Evolutionary conservation across 1,284 basidiomycete genomes (phyloP).

Genomic region (Ceratobasidium sp.): DNA sequence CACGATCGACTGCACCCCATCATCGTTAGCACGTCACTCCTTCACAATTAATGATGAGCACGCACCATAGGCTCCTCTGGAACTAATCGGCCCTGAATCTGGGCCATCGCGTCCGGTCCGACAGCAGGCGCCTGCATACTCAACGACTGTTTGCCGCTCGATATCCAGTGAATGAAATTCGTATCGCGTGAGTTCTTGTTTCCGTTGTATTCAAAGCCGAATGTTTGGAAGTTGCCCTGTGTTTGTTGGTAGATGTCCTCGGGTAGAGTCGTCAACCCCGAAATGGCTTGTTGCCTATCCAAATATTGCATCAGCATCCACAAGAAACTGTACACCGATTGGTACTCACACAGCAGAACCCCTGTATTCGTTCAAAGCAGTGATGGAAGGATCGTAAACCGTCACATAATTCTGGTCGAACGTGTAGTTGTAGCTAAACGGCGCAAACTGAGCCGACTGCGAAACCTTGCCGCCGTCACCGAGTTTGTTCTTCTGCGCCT

Average conservation of each 20-base stretch:
- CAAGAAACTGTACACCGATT: neutral
- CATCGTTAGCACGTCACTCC: neutral
- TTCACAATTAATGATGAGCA: neutral
- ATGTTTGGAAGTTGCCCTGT: slow-evolving; percentile 53
- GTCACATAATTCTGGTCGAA: slow-evolving; percentile 64
- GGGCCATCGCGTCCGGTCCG: slow-evolving; percentile 57
- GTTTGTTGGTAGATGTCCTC: slow-evolving; percentile 31
- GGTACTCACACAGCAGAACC: slow-evolving; percentile 39
- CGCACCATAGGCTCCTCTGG: slow-evolving; percentile 59
- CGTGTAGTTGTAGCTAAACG: slow-evolving; percentile 70
- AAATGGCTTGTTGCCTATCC: slow-evolving; percentile 34
- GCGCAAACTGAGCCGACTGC: slow-evolving; percentile 73
- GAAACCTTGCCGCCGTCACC: slow-evolving; percentile 64
- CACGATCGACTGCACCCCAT: slow-evolving; percentile 57
- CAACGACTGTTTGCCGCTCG: slow-evolving; percentile 61
- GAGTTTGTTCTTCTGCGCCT: slow-evolving; percentile 48
- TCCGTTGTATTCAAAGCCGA: slow-evolving; percentile 35
- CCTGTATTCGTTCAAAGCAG: slow-evolving; percentile 62
- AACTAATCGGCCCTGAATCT: slow-evolving; percentile 62
- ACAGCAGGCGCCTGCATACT: slow-evolving; percentile 61
- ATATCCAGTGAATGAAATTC: slow-evolving; percentile 65
- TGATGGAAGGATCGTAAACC: slow-evolving; percentile 57
- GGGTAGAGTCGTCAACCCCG: slow-evolving; percentile 38
- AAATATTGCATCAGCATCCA: neutral
- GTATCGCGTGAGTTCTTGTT: slow-evolving; percentile 43